These are phyloP conservation scores for Barnettozyma siamensis DNA, from an alignment of 805 yeast species.

Conservation along the genomic window DNA sequence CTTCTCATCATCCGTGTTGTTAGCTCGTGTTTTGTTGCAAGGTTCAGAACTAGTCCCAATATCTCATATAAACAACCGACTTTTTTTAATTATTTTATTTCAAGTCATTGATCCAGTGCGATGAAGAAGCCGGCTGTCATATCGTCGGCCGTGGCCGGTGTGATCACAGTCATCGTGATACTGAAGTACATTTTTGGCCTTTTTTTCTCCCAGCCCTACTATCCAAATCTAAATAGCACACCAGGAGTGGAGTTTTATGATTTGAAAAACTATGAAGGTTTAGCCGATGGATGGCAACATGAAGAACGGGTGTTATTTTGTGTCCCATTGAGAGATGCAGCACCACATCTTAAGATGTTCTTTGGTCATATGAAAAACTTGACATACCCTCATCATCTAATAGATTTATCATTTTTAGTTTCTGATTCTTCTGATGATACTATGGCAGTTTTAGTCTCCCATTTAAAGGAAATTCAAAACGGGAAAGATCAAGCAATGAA, in stretches of 20 bases:
- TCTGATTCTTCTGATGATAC: constrained; percentile 90
- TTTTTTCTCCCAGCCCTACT: constrained; percentile 19
- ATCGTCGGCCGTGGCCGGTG: constrained; percentile 12
- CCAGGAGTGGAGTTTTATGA: constrained; percentile 65
- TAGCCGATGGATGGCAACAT: constrained; percentile 77
- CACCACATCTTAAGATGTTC: constrained; percentile 84
- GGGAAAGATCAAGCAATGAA: constrained; percentile 54
- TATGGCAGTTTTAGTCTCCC: constrained; percentile 56
- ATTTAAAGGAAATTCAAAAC: constrained; percentile 59
- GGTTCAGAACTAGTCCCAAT: too few species aligned
- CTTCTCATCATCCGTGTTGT: too few species aligned
- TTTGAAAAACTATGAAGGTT: constrained; percentile 58
- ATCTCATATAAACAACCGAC: too few species aligned
- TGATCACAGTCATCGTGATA: constrained; percentile 13
- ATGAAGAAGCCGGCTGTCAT: constrained; percentile 5
- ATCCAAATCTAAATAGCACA: constrained; percentile 30
- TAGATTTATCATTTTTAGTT: constrained; percentile 81
- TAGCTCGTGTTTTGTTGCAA: neutral
- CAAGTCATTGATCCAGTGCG: neutral
- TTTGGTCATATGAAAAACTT: constrained; percentile 75
- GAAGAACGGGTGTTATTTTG: constrained; percentile 79
- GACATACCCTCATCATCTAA: constrained; percentile 82
- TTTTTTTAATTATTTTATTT: too few species aligned
- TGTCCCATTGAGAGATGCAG: constrained; percentile 91
- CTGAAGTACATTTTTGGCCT: constrained; percentile 11